Conservation (phyloP, 2,329 filamentous ascomycete species). For the Nothomitra cinnamomea region DNA sequence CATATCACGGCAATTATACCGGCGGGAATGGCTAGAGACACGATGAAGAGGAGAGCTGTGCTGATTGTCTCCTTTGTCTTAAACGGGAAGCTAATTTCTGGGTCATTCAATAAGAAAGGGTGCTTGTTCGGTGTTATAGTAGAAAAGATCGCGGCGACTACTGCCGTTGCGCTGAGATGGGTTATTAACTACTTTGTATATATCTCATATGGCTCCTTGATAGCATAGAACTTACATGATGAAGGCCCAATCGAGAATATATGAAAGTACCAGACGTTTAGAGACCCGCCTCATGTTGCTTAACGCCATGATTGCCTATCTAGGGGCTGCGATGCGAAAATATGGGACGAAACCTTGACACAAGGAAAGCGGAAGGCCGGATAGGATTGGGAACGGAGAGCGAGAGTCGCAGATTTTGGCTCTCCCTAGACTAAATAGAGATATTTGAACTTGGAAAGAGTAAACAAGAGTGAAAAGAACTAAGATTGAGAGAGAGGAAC, state of each 20-base stretch:
- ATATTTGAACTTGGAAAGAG: too few relatives aligned
- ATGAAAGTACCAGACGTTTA: conserved; percentile 42
- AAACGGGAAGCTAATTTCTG: conserved; percentile 64
- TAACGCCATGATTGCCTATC: background rate
- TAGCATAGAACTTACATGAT: conserved; percentile 32
- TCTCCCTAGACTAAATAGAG: too few relatives aligned
- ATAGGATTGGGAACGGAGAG: too few relatives aligned
- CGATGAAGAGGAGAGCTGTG: conserved; percentile 44
- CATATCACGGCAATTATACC: conserved; percentile 51
- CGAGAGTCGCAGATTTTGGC: too few relatives aligned
- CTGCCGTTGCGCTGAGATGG: conserved; percentile 32
- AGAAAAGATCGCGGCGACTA: conserved; percentile 41
- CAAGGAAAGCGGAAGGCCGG: too few relatives aligned
- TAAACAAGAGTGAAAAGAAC: too few relatives aligned
- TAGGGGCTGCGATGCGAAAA: too few relatives aligned
- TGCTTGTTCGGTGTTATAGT: conserved; percentile 46
- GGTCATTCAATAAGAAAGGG: conserved; percentile 56
- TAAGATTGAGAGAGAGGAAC: too few relatives aligned
- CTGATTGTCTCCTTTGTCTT: conserved; percentile 55
- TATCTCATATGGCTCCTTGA: background rate
- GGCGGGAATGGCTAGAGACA: conserved; percentile 46
- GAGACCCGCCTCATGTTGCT: conserved; percentile 18
- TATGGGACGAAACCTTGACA: too few relatives aligned
- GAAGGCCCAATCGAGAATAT: conserved; percentile 58
- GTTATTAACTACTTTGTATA: background rate